Conservation (phyloP, 2,329 filamentous ascomycete species). For the Fusarium duplospermum region DNA sequence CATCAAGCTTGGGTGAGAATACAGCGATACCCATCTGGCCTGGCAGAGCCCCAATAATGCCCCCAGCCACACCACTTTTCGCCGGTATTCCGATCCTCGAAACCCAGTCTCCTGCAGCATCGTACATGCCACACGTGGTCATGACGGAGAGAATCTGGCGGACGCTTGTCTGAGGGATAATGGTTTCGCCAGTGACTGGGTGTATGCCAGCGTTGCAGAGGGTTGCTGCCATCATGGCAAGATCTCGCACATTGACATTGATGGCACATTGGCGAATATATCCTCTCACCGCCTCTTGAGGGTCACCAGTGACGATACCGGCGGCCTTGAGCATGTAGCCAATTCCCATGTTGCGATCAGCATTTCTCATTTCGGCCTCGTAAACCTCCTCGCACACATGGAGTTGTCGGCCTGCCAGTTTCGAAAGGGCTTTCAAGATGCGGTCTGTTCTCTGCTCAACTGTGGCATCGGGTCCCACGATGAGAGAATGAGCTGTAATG, state of each 20-base stretch:
- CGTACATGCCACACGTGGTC: slow-evolving; percentile 57
- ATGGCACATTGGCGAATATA: slow-evolving; percentile 56
- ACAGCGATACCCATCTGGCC: slow-evolving; percentile 48
- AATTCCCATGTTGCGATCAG: slow-evolving; percentile 51
- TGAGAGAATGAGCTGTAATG: slow-evolving; percentile 49
- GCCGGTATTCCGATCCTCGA: slow-evolving; percentile 53
- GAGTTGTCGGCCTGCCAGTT: slow-evolving; percentile 50
- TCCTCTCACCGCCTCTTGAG: slow-evolving; percentile 50
- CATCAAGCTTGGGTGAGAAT: slow-evolving; percentile 49
- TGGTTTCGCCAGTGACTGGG: slow-evolving; percentile 46
- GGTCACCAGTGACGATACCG: slow-evolving; percentile 51
- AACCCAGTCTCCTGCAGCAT: slow-evolving; percentile 54
- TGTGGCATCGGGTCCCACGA: slow-evolving; percentile 46
- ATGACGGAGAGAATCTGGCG: slow-evolving; percentile 55
- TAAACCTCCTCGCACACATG: slow-evolving; percentile 54
- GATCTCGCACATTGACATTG: slow-evolving; percentile 55
- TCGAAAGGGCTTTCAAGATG: slow-evolving; percentile 50
- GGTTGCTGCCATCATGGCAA: slow-evolving; percentile 55
- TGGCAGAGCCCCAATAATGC: slow-evolving; percentile 48
- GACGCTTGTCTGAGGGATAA: slow-evolving; percentile 52
- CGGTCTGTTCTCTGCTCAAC: slow-evolving; percentile 50
- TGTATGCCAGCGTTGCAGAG: slow-evolving; percentile 53
- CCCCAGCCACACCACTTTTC: slow-evolving; percentile 51
- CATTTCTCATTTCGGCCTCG: slow-evolving; percentile 51
- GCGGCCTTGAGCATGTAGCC: slow-evolving; percentile 56